phyloP scores from a whole-genome alignment of 1,139 yeast species.

The Debaryomyces subglobosus region DNA sequence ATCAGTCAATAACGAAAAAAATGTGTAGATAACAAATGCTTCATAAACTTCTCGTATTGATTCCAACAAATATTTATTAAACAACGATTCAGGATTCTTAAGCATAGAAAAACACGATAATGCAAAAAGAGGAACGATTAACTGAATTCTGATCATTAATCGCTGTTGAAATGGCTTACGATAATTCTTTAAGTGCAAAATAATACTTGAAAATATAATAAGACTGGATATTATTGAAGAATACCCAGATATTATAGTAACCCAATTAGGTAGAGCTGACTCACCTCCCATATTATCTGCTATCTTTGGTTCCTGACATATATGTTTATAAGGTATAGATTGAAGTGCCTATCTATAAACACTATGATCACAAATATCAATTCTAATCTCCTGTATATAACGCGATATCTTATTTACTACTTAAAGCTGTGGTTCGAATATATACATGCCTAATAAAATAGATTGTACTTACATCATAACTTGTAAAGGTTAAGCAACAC shows the following conservation, averaged over 20 bases:
- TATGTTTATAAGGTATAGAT: background rate
- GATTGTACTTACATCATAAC: background rate
- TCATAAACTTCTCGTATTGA: slow-evolving; percentile 90
- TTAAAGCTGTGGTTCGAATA: background rate
- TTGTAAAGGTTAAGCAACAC: slow-evolving; percentile 13
- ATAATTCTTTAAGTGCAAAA: slow-evolving; percentile 58
- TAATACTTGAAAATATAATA: slow-evolving; percentile 34
- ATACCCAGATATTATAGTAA: slow-evolving; percentile 35
- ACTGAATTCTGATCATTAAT: slow-evolving; percentile 75
- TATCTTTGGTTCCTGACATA: background rate
- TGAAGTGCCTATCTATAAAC: background rate
- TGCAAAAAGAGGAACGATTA: slow-evolving; percentile 64
- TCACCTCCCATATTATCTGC: slow-evolving; percentile 1
- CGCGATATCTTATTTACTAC: background rate
- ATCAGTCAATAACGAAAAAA: slow-evolving; percentile 78
- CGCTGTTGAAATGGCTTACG: slow-evolving; percentile 90
- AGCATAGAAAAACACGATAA: slow-evolving; percentile 57
- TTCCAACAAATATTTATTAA: slow-evolving; percentile 56
- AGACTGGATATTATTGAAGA: slow-evolving; percentile 35
- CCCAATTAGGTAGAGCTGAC: slow-evolving; percentile 36
- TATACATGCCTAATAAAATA: background rate
- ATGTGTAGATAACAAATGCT: slow-evolving; percentile 93
- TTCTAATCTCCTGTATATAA: slow-evolving; percentile 2
- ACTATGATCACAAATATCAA: slow-evolving; percentile 4
- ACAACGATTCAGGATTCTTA: slow-evolving; percentile 38